Evolutionary conservation across 345 rosid species (phyloP), one percentile per base, ranked within the genome.

Genomic region (Clausena lansium): DNA sequence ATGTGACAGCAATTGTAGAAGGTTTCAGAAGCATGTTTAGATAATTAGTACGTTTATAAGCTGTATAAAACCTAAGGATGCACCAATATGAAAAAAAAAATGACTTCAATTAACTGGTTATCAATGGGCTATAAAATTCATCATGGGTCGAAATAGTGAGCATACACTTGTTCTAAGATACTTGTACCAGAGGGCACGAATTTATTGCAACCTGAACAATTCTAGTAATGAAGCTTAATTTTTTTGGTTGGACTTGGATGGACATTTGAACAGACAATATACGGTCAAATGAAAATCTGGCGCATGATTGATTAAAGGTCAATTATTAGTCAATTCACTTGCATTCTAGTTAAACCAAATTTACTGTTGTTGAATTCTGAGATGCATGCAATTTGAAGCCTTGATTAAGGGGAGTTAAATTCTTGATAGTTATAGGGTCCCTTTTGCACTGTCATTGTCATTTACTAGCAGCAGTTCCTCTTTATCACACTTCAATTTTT

Each of bases 401-500:
- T 39, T 60, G 52, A 61, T 45, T 63, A 1, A 22, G 69, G 55
- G 57, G 20, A 39, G 30, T 27, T 14, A 30, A 59, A 59, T 36
- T 60, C 27, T 45, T 14, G 20, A 76, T 78, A 1, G 76, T 36
- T 54, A 54, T 80, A 57, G 62, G 69, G 61, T 50, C 27, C 41
- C 59, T 69, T 58, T 39, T 60, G 79, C 67, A 55, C 3, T 54
- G 69, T 57, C 27, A 41, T 33, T 74, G 79, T 72, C 85, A 70
- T 64, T 84, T 75, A 22, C 39, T 33, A 3, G 62, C 50, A 38
- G 30, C 47, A 38, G 4, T 62, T 83, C 55, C 70, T 52, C 22
- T 45, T 30, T 32, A 59, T 67, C 36, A 27, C 60, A 67, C 75
- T 73, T 64, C 83, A 39, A 83, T 81, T 60, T 74, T 75, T 67